Evolutionary conservation across 345 rosid genomes (phyloP), one percentile per base, ranked within the genome.

Genomic region (Bretschneidera sinensis): DNA sequence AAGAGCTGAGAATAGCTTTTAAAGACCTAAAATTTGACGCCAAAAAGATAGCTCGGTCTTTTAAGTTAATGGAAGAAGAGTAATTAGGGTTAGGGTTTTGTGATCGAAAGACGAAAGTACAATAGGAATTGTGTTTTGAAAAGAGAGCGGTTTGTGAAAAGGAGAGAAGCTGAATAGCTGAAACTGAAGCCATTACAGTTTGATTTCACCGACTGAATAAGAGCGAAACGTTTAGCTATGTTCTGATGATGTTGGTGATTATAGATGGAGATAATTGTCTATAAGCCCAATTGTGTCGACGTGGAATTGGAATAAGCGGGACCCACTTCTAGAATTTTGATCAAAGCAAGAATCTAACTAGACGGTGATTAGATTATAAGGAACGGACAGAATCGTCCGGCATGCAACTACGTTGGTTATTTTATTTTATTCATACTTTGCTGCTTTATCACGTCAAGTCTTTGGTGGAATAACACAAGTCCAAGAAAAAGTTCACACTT

Each of bases 1-100:
- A 54, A 39, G 69, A 55, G 15, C 48, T 39, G 15, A 66, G 22
- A 55, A 47, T 59, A 28, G 71, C 75, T 48, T 2, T 48, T 5
- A 22, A 66, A 55, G 65, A 61, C 21, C 57, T 33, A 51, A 54
- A 67, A 51, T 9, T 71, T 28, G 62, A 6, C 10, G n/a, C 20
- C n/a, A 21, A 63, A 25, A 15, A 34, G 17, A 50, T 59, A 43
- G 52, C 0, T 48, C 17, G 21, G 58, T 48, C 21, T 5, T 65
- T 9, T 17, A 45, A 63, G 57, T 45, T 43, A 24, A 62, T 9
- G 13, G 49, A 17, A 22, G 33, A 61, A 17, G 48, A 24, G 15
- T 14, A 43, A 55, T 3, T 23, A 10, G n/a, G 17, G 25, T 17
- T 18, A 23, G 17, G 51, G 53, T 39, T 48, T 48, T 48, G 53